Percentiles rank a stretch among this genome's conserved stretches.
Conservation (phyloP, 441 rosid genomes). For the Eutrema salsugineum region DNA sequence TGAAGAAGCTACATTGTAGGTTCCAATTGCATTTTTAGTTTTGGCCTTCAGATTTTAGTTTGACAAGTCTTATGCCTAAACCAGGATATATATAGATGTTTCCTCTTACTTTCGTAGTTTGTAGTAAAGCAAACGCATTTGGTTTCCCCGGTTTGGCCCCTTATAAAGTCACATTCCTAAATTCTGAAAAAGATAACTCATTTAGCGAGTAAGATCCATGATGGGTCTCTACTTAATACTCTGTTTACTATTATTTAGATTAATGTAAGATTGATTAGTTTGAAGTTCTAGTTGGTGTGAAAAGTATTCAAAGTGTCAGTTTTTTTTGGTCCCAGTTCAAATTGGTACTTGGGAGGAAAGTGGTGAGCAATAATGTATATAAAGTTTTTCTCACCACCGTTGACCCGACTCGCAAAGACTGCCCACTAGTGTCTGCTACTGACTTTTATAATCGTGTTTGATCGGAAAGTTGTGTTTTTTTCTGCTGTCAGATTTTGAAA, state of each 20-base stretch:
- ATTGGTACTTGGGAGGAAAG: neutral
- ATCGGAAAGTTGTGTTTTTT: conserved; percentile 14
- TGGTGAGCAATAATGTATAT: neutral
- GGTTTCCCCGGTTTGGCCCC: too few relatives aligned
- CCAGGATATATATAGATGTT: too few relatives aligned
- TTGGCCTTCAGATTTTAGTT: too few relatives aligned
- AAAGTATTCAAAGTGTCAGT: neutral
- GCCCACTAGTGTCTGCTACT: conserved; percentile 4
- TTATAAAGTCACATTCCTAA: too few relatives aligned
- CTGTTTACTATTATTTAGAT: neutral
- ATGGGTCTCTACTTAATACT: too few relatives aligned
- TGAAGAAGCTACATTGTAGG: too few relatives aligned
- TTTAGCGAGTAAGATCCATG: too few relatives aligned
- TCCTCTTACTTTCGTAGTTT: too few relatives aligned
- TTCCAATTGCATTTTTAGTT: too few relatives aligned
- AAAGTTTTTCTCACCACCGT: neutral
- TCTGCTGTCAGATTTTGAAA: neutral
- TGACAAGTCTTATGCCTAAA: too few relatives aligned
- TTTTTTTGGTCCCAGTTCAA: neutral
- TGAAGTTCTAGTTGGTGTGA: neutral
- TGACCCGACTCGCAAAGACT: conserved; percentile 1
- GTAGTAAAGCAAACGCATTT: too few relatives aligned
- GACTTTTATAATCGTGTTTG: neutral
- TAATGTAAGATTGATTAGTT: neutral
- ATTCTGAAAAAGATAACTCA: too few relatives aligned